Evolutionary conservation across 1,284 basidiomycete genomes (phyloP).

Genomic region (Coniferiporia sulphurascens): DNA sequence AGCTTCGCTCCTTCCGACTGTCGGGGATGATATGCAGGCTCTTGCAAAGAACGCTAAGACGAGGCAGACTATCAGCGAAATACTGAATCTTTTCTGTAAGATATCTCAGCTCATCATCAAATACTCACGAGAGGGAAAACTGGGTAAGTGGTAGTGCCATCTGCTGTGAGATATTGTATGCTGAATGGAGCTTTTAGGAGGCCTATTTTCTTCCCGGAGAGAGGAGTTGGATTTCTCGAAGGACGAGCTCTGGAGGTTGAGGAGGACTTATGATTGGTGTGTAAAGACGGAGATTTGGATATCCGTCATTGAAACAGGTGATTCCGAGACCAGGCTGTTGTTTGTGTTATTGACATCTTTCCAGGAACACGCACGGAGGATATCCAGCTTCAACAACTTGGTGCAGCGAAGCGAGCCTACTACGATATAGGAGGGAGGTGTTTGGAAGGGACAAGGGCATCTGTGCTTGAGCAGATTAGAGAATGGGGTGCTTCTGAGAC

Average conservation of each 20-base stretch:
- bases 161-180: neutral
- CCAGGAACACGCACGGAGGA: too few species aligned
- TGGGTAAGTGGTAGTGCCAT: neutral
- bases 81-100: neutral
- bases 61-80: neutral
- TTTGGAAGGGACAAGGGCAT: conserved; percentile 1
- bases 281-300: too few species aligned
- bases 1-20: neutral
- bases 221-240: too few species aligned
- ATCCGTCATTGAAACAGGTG: too few species aligned
- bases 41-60: neutral
- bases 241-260: too few species aligned
- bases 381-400: too few species aligned
- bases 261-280: too few species aligned
- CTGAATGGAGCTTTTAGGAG: neutral
- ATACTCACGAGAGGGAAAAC: neutral
- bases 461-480: neutral
- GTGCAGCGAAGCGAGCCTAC: neutral
- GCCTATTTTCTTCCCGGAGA: neutral
- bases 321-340: too few species aligned
- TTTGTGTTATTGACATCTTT: too few species aligned
- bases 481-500: too few species aligned
- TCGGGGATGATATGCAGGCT: neutral
- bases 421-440: neutral
- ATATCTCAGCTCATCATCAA: neutral